These are phyloP conservation scores for Crotalaria pallida DNA, from an alignment of 306 rosid genomes.

Conservation along the genomic window DNA sequence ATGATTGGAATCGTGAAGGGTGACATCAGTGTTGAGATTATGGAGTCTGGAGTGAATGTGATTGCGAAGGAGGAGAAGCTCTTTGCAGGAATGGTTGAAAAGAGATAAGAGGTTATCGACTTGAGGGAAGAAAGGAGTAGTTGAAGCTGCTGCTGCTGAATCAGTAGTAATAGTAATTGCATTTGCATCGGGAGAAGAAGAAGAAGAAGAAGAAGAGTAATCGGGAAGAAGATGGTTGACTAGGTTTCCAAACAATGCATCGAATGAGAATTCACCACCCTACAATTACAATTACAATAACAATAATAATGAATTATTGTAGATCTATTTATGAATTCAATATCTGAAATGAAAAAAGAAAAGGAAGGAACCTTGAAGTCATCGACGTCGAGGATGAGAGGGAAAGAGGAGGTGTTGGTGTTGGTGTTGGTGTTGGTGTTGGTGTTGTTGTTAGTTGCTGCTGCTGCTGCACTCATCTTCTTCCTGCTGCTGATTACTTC, in stretches of 20 bases:
- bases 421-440: too few relatives aligned
- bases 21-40: slow-evolving; percentile 85
- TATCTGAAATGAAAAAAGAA: too few relatives aligned
- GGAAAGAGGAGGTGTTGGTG: too few relatives aligned
- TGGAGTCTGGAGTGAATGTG: slow-evolving; percentile 74
- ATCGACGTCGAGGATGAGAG: slow-evolving; percentile 56
- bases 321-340: background rate
- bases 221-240: slow-evolving; percentile 75
- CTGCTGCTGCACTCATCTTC: too few relatives aligned
- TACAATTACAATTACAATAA: too few relatives aligned
- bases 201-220: too few relatives aligned
- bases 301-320: too few relatives aligned
- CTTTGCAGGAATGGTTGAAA: slow-evolving; percentile 64
- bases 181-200: slow-evolving; percentile 52
- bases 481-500: too few relatives aligned
- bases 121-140: slow-evolving; percentile 55
- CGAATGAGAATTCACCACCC: slow-evolving; percentile 74
- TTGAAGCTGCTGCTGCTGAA: slow-evolving; percentile 7
- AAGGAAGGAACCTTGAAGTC: slow-evolving; percentile 54
- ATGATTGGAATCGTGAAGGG: slow-evolving; percentile 88
- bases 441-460: too few relatives aligned
- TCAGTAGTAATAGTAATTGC: slow-evolving; percentile 47
- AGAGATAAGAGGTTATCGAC: slow-evolving; percentile 60
- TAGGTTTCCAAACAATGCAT: slow-evolving; percentile 63
- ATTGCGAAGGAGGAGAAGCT: slow-evolving; percentile 59